These are phyloP conservation scores for Neofusicoccum ribis DNA, from an alignment of 2,329 filamentous ascomycete species.

Conservation along the genomic window DNA sequence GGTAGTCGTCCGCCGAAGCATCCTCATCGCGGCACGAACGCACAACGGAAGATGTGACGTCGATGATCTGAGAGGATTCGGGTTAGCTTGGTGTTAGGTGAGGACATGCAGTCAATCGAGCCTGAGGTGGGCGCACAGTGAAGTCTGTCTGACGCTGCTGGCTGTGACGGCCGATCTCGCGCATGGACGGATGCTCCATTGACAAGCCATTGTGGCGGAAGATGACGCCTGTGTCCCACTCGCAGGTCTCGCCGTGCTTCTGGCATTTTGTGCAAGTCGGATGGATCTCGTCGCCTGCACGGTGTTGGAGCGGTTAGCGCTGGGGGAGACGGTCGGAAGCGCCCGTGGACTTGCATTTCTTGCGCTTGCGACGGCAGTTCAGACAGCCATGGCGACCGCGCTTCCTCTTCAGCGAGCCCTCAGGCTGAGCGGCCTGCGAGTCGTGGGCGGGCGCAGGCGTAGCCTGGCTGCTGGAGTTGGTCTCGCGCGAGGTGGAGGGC, in stretches of 20 bases:
- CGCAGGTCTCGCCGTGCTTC: slow-evolving; percentile 22
- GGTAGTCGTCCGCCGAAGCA: slow-evolving; percentile 1
- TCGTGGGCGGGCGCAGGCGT: background rate
- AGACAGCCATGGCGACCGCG: slow-evolving; percentile 21
- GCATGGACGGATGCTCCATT: slow-evolving; percentile 16
- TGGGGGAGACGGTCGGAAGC: background rate
- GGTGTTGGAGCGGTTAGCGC: background rate
- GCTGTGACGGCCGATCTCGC: slow-evolving; percentile 21
- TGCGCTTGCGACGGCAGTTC: slow-evolving; percentile 24
- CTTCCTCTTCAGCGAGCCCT: slow-evolving; percentile 14
- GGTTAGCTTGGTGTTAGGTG: background rate
- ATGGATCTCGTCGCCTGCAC: slow-evolving; percentile 23
- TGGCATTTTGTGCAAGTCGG: slow-evolving; percentile 25
- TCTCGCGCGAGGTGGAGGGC: slow-evolving; percentile 4
- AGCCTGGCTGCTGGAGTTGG: background rate
- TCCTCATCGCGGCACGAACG: slow-evolving; percentile 13
- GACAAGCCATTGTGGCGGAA: slow-evolving; percentile 23
- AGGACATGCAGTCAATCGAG: background rate
- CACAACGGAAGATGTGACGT: slow-evolving; percentile 15
- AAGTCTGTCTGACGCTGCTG: slow-evolving; percentile 11
- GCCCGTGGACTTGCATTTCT: slow-evolving; percentile 21
- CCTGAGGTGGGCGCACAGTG: background rate
- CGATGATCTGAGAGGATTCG: slow-evolving; percentile 4
- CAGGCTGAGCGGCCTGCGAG: background rate
- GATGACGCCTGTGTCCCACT: slow-evolving; percentile 25